Base-by-base conservation (phyloP, 352 stramenopile species). In the Pythium plurisporium region DNA sequence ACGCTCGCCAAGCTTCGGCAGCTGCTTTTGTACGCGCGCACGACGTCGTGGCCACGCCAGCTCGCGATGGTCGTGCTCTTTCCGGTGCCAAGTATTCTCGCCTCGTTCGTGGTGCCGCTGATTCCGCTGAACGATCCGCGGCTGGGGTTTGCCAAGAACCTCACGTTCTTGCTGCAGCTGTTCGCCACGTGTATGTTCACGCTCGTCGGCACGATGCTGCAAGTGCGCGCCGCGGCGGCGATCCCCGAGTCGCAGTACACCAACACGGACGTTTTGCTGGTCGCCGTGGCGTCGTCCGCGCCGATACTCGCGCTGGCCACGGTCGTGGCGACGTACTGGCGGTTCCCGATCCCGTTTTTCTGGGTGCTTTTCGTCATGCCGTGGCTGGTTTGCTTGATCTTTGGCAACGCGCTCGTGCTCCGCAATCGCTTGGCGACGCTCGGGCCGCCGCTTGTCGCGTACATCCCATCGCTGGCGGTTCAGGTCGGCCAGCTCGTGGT, bases 401-500 rank as follows among this genome's bases (percentile, higher is more conserved):
- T 34, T 17, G 3, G 9, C 40, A 3, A 60, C 20, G 31, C 19
- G n/a, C 0, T 47, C 15, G 44, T 61, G 22, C 43, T 61, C 0
- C 44, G 44, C 11, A 8, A 3, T 20, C 30, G 19, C n/a, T 37
- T 47, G 19, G n/a, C n/a, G n/a, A n/a, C n/a, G n/a, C 37, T 15
- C 4, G n/a, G 27, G 5, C 34, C 50, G 17, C 5, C 50, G 30
- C 4, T 7, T 58, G 40, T 43, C 17, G 23, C 10, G 17, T 34
- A 50, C 51, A 6, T 23, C 6, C 51, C 26, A 15, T 25, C 51
- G 19, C n/a, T 38, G 2, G 29, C 29, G 2, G 17, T 31, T 0
- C 43, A 54, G 26, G 20, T 34, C n/a, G 30, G 7, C 10, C 59
- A 67, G 40, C 17, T 58, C 17, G 22, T 41, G 1, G 7, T 67